Evolutionary conservation across 2,329 filamentous ascomycete species (phyloP).

Genomic region (Ophiostoma sp.): DNA sequence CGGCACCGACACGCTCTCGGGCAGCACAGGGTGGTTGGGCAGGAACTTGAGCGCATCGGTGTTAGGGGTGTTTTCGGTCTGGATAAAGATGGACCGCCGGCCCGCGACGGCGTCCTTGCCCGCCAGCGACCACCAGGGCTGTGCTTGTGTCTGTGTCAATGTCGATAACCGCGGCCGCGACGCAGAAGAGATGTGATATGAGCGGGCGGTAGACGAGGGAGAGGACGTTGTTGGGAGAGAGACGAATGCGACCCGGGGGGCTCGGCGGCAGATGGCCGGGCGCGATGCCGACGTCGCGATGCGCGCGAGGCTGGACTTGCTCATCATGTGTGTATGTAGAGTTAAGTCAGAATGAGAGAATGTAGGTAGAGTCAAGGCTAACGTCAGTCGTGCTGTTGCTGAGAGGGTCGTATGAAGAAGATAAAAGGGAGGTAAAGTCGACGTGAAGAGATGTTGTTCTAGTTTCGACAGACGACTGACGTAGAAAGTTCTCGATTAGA

Average conservation of each 20-base stretch:
- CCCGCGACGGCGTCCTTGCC: constrained; percentile 31
- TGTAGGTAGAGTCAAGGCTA: neutral
- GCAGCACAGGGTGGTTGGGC: constrained; percentile 81
- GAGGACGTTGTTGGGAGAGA: constrained; percentile 15
- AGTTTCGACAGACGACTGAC: neutral
- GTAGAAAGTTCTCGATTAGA: constrained; percentile 17
- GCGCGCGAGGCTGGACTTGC: constrained; percentile 26
- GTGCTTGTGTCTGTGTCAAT: constrained; percentile 27
- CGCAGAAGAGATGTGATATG: constrained; percentile 19
- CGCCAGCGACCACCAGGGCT: constrained; percentile 22
- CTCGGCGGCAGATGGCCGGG: constrained; percentile 24
- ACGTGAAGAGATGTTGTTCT: constrained; percentile 10
- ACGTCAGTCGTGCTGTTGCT: neutral
- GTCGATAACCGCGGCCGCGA: constrained; percentile 28
- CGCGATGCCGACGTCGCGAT: constrained; percentile 24
- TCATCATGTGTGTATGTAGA: constrained; percentile 22
- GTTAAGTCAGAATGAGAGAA: neutral
- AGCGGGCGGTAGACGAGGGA: neutral
- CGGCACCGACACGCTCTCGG: constrained; percentile 62
- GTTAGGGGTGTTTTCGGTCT: constrained; percentile 92
- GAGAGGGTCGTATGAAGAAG: neutral
- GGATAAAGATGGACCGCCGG: constrained; percentile 85
- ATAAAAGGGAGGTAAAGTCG: neutral
- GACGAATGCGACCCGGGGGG: constrained; percentile 21
- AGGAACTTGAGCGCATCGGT: constrained; percentile 94